Percentiles rank a stretch among this genome's conserved stretches.
Conservation (phyloP, 768 basidiomycete genomes). For the Rhizopogon rudus region DNA sequence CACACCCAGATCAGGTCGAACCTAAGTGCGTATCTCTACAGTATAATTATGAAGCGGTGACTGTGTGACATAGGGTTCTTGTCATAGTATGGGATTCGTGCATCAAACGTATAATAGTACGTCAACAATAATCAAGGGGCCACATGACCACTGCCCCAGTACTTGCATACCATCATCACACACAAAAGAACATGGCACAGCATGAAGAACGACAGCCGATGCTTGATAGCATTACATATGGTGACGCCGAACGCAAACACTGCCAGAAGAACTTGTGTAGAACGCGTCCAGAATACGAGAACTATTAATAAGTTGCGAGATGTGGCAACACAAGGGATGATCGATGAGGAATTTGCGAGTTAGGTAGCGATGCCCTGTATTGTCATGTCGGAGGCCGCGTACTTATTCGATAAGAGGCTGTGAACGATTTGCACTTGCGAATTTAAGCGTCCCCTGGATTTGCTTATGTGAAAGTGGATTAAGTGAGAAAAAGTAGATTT, state of each 20-base stretch:
- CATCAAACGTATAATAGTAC: too few species aligned
- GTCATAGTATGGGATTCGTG: too few species aligned
- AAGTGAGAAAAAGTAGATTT: too few species aligned
- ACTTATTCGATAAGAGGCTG: constrained; percentile 1
- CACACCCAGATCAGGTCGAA: too few species aligned
- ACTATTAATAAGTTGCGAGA: constrained; percentile 71
- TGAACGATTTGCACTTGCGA: too few species aligned
- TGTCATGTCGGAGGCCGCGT: constrained; percentile 27
- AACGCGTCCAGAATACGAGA: constrained; percentile 93
- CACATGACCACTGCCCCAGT: constrained; percentile 68
- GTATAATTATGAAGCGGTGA: too few species aligned
- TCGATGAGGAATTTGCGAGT: constrained; percentile 24
- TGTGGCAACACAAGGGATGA: constrained; percentile 65
- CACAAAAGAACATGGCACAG: constrained; percentile 83
- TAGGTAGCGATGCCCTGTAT: constrained; percentile 49
- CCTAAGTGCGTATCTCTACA: too few species aligned
- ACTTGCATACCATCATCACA: constrained; percentile 99
- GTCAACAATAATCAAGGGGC: too few species aligned
- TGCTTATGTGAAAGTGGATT: too few species aligned
- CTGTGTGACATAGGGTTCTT: too few species aligned
- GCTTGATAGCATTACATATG: constrained; percentile 94
- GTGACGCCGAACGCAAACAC: constrained; percentile 90
- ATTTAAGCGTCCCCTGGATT: too few species aligned
- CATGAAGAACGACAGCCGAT: constrained; percentile 96
- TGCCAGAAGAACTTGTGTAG: constrained; percentile 71